Conservation (phyloP, 176 grass and related monocot genomes). For the Musa beccarii region DNA sequence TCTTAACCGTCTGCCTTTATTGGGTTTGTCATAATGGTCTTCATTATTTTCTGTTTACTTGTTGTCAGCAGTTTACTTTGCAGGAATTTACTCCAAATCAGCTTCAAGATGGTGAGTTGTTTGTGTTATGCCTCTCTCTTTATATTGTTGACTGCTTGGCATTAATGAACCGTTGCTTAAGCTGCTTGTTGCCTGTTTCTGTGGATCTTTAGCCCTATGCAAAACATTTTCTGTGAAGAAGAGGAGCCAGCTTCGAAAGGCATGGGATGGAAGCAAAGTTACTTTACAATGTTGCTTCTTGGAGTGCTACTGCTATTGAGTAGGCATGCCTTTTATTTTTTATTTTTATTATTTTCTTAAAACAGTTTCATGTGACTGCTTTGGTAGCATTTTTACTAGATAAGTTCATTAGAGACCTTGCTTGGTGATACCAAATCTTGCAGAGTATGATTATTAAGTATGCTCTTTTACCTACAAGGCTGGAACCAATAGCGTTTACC, state of each 20-base stretch:
- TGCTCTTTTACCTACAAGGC: too few species aligned
- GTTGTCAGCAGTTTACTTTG: constrained; percentile 26
- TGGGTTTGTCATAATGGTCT: neutral
- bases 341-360: neutral
- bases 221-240: constrained; percentile 72
- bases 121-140: neutral
- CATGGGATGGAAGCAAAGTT: constrained; percentile 73
- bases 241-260: constrained; percentile 57
- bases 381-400: neutral
- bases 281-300: constrained; percentile 69
- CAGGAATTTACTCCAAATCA: constrained; percentile 76
- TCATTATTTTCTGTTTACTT: constrained; percentile 17
- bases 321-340: constrained; percentile 13
- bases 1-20: neutral
- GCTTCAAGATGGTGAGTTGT: constrained; percentile 49
- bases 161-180: neutral
- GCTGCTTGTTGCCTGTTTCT: neutral
- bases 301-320: constrained; percentile 79
- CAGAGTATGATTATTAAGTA: too few species aligned
- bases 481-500: too few species aligned
- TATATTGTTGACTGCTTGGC: neutral
- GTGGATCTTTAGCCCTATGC: constrained; percentile 37
- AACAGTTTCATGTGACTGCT: neutral
- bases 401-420: too few species aligned
- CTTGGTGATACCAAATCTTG: too few species aligned